Evolutionary conservation across 2,329 filamentous ascomycete species (phyloP), one percentile per base, ranked within the genome.

Genomic region (Botryotinia globosa): DNA sequence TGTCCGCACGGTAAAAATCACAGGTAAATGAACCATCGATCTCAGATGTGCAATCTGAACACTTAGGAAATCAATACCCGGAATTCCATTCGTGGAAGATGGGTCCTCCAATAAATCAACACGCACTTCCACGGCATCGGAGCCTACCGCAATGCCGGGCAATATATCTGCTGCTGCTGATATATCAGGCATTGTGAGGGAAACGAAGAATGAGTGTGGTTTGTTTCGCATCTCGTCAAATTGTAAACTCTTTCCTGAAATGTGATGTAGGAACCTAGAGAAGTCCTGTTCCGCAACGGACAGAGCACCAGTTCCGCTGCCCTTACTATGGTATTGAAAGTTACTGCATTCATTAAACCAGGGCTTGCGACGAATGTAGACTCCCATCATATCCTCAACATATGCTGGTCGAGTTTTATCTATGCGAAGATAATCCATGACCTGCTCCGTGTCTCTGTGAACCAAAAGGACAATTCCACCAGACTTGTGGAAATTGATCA

Each of bases 261-360:
- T 89, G 48, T 91, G 85, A 56, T 86, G 86, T 66, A 95, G 82
- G 80, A 97, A 95, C 65, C 90, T 89, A 29, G 85, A 85, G 78
- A 97, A 96, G 79, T 95, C 92, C 65, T 89, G 84, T 65, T 76
- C 74, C 34, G 79, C 79, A 72, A 78, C 72, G 18, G 78, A 79
- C 39, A 81, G 73, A 44, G 77, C 78, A 18, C 79, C 77, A 48
- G 74, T 66, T n/a, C 78, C 76, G 54, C 75, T 76, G 76, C 88
- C 89, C 68, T 94, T 93, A 81, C 93, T 97, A 84, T 95, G 92
- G 84, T 97, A 98, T 77, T 97, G 90, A 78, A 94, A 91, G 80
- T 97, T 99, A 84, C 94, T 98, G 85, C 96, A 98, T 81, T 95
- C 89, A 73, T 93, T 87, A 82, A 94, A 98, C 90, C 93, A 97